Conservation (phyloP, 352 stramenopile species). For the Phytopythium sindhum region DNA sequence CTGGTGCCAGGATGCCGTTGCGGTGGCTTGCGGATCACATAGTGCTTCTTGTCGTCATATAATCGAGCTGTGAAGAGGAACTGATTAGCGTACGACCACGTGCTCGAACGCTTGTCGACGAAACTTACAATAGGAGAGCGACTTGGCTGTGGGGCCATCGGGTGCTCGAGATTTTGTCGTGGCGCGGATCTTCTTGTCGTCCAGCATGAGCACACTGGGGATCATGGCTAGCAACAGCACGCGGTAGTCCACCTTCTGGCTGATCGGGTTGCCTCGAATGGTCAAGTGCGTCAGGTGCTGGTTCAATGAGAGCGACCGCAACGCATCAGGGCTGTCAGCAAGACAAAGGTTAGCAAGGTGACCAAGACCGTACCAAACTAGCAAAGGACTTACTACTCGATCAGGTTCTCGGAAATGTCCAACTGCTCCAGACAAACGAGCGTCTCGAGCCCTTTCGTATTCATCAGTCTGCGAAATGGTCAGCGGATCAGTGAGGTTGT, state of each 20-base stretch:
- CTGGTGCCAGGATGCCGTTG: constrained; percentile 33
- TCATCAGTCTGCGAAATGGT: constrained; percentile 32
- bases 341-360: neutral
- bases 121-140: constrained; percentile 69
- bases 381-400: constrained; percentile 48
- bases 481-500: neutral
- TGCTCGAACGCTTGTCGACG: neutral
- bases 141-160: constrained; percentile 38
- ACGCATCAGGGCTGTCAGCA: constrained; percentile 43
- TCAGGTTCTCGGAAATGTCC: constrained; percentile 74
- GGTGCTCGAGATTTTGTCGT: constrained; percentile 37
- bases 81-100: neutral
- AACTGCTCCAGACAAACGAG: constrained; percentile 56
- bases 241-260: constrained; percentile 54
- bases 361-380: neutral
- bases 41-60: constrained; percentile 83
- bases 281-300: constrained; percentile 64
- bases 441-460: constrained; percentile 65
- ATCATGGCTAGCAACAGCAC: constrained; percentile 74
- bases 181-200: constrained; percentile 72
- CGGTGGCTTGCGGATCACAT: constrained; percentile 53
- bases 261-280: constrained; percentile 66
- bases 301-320: constrained; percentile 64
- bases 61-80: constrained; percentile 39
- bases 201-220: constrained; percentile 64